Conservation (phyloP, 768 basidiomycete genomes). For the Tulasnella sp. region DNA sequence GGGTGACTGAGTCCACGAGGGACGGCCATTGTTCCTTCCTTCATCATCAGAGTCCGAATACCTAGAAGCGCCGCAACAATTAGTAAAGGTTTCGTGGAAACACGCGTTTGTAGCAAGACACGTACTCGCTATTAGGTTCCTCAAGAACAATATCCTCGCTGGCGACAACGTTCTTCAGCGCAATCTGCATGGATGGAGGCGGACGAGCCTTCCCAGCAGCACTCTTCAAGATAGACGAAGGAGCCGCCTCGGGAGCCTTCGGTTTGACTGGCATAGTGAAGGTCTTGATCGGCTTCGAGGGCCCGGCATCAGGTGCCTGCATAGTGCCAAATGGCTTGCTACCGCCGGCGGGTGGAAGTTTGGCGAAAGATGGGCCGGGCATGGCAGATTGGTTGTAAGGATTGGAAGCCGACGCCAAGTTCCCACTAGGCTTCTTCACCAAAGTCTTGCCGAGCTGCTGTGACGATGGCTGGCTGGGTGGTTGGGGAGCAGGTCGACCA, state of each 20-base stretch:
- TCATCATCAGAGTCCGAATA: conserved; percentile 97
- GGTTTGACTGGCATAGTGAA: conserved; percentile 39
- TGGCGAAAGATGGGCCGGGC: conserved; percentile 24
- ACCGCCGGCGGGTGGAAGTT: conserved; percentile 13
- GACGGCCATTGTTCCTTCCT: conserved; percentile 70
- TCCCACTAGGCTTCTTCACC: conserved; percentile 13
- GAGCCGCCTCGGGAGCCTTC: conserved; percentile 27
- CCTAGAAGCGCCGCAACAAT: conserved; percentile 31
- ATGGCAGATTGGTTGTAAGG: not conserved
- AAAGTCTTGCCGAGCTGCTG: conserved; percentile 16
- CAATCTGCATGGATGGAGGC: conserved; percentile 53
- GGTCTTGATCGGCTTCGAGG: conserved; percentile 39
- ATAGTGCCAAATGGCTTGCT: conserved; percentile 22
- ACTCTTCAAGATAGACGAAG: not conserved
- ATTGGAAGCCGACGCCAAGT: conserved; percentile 15
- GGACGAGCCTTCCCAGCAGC: conserved; percentile 46
- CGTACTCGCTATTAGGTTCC: conserved; percentile 84
- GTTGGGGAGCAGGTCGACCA: conserved; percentile 35
- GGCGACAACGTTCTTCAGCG: conserved; percentile 40
- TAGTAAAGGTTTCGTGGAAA: not conserved
- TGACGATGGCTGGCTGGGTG: conserved; percentile 24
- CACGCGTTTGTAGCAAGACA: not conserved
- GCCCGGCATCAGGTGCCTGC: conserved; percentile 17
- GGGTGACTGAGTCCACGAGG: conserved; percentile 90
- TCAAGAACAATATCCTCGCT: conserved; percentile 88